Evolutionary conservation across 2,329 filamentous ascomycete genomes (phyloP).

Genomic region (Colletotrichum destructivum): DNA sequence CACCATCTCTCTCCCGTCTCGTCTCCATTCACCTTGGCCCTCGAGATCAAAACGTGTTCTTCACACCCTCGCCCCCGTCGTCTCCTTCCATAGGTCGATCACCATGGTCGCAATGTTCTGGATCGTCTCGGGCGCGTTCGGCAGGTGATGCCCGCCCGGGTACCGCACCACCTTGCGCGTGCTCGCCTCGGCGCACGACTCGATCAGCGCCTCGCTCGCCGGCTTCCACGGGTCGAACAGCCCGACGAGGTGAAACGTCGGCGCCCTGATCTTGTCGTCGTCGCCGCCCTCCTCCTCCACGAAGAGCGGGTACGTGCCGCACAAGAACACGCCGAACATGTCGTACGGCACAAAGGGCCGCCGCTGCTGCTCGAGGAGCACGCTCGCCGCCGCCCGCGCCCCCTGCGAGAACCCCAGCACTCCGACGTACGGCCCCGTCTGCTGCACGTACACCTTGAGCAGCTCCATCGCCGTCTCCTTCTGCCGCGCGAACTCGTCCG

Average conservation of each 20-base stretch:
- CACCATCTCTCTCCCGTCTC: too few species aligned
- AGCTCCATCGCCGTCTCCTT: conserved; percentile 28
- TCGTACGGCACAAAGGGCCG: conserved; percentile 23
- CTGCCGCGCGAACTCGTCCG: conserved; percentile 28
- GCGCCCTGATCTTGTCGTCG: conserved; percentile 24
- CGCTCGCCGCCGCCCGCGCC: conserved; percentile 30
- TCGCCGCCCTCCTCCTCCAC: conserved; percentile 1
- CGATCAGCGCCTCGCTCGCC: conserved; percentile 31
- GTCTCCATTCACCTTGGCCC: too few species aligned
- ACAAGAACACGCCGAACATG: conserved; percentile 35
- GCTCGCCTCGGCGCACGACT: conserved; percentile 19
- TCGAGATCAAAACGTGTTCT: too few species aligned
- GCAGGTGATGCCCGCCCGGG: conserved; percentile 31
- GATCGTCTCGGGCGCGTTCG: conserved; percentile 30
- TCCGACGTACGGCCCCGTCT: conserved; percentile 37
- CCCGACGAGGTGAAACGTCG: conserved; percentile 35
- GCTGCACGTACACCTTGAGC: conserved; percentile 30
- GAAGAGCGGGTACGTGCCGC: conserved; percentile 37
- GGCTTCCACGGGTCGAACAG: conserved; percentile 28
- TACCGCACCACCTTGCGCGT: conserved; percentile 31
- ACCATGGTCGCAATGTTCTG: conserved; percentile 27
- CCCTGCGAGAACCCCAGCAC: conserved; percentile 39
- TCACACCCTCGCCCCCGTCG: conserved; percentile 6
- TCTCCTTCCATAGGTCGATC: conserved; percentile 29
- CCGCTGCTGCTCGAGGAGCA: conserved; percentile 38